Conservation (phyloP, 2,329 filamentous ascomycete genomes). For the Penicillium sp. region DNA sequence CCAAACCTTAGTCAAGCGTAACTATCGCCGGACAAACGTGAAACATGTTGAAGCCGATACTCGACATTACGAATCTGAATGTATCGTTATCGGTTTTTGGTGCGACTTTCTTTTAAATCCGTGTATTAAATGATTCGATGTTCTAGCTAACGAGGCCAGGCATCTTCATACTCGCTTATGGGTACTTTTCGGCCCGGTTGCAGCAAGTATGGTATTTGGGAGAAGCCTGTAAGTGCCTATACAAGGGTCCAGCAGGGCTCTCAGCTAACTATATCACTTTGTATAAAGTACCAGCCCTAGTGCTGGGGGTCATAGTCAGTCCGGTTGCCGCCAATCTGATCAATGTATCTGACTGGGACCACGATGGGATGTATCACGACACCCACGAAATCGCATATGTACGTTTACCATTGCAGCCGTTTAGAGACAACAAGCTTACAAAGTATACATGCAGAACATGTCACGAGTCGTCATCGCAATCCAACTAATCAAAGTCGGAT, state of each 20-base stretch:
- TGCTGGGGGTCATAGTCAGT: slow-evolving; percentile 53
- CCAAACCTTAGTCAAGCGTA: not conserved
- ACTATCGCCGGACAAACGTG: not conserved
- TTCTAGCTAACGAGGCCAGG: slow-evolving; percentile 18
- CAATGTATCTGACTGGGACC: slow-evolving; percentile 39
- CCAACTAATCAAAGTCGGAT: slow-evolving; percentile 61
- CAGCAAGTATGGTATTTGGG: slow-evolving; percentile 39
- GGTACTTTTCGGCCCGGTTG: slow-evolving; percentile 33
- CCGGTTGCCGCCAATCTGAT: slow-evolving; percentile 54
- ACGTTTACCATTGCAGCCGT: slow-evolving; percentile 8
- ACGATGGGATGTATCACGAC: slow-evolving; percentile 27
- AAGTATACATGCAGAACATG: slow-evolving; percentile 36
- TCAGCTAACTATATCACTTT: not conserved
- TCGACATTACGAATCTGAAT: slow-evolving; percentile 34
- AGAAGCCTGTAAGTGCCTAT: slow-evolving; percentile 32
- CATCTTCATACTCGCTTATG: slow-evolving; percentile 30
- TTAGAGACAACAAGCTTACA: not conserved
- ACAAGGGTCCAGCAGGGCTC: slow-evolving; percentile 1
- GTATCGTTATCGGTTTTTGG: slow-evolving; percentile 31
- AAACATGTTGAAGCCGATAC: slow-evolving; percentile 32
- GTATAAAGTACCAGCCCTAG: slow-evolving; percentile 51
- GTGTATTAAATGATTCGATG: not conserved
- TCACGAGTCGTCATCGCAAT: slow-evolving; percentile 60
- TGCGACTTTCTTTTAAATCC: slow-evolving; percentile 15
- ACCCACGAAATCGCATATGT: slow-evolving; percentile 41